A percentile compares a stretch with the other conserved stretches of the same genome.
These are phyloP conservation scores for Plasmopara muralis DNA, from an alignment of 352 stramenopile genomes.

Conservation along the genomic window DNA sequence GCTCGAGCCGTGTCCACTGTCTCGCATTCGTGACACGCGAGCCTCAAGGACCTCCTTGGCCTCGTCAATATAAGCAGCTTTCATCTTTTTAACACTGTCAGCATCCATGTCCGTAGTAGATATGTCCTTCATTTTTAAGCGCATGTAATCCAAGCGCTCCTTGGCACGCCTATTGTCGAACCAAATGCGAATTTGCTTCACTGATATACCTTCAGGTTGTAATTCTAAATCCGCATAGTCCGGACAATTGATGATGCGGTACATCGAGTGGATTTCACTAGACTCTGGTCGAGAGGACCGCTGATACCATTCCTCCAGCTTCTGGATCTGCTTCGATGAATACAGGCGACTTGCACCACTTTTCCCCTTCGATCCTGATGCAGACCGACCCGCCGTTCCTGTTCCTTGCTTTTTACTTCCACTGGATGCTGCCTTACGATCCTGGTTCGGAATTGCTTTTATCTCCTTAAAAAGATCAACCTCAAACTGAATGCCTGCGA, in stretches of 20 bases:
- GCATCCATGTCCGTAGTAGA: slow-evolving; percentile 78
- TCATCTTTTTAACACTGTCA: slow-evolving; percentile 84
- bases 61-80: slow-evolving; percentile 83
- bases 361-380: slow-evolving; percentile 50
- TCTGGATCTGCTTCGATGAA: slow-evolving; percentile 82
- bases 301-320: slow-evolving; percentile 86
- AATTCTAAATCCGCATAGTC: slow-evolving; percentile 79
- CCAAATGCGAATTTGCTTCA: slow-evolving; percentile 86
- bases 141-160: slow-evolving; percentile 84
- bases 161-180: slow-evolving; percentile 85
- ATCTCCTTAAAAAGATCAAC: slow-evolving; percentile 78
- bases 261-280: slow-evolving; percentile 87
- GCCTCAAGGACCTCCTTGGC: slow-evolving; percentile 83
- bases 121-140: slow-evolving; percentile 86
- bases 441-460: slow-evolving; percentile 45
- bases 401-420: slow-evolving; percentile 25
- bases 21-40: slow-evolving; percentile 68
- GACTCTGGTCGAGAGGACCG: slow-evolving; percentile 73
- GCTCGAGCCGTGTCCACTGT: slow-evolving; percentile 59
- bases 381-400: slow-evolving; percentile 29
- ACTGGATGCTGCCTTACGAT: slow-evolving; percentile 33
- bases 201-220: slow-evolving; percentile 77
- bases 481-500: slow-evolving; percentile 76
- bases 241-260: slow-evolving; percentile 81
- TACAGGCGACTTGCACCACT: slow-evolving; percentile 78